Evolutionary conservation across 495 filamentous ascomycete genomes (phyloP).

Genomic region (Xylaria palmicola): DNA sequence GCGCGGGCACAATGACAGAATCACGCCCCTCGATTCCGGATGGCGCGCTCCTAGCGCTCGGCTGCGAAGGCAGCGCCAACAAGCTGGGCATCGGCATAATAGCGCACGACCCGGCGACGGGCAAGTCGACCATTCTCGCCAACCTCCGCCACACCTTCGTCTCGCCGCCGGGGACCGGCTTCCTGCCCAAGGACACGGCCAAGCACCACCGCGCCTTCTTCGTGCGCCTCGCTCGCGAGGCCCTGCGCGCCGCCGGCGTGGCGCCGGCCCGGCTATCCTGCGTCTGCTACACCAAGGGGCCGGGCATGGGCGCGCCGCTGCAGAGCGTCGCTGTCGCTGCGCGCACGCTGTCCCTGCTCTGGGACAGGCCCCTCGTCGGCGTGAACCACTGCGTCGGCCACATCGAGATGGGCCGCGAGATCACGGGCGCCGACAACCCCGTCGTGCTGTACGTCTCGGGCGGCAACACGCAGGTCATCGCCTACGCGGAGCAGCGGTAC

Average conservation of each 20-base stretch:
- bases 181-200: constrained; percentile 94
- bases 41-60: constrained; percentile 66
- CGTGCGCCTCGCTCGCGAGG: constrained; percentile 72
- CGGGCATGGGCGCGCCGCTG: constrained; percentile 96
- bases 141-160: constrained; percentile 94
- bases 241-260: constrained; percentile 67
- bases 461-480: constrained; percentile 97
- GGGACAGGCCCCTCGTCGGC: constrained; percentile 82
- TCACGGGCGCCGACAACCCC: constrained; percentile 88
- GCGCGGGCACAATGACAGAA: constrained; percentile 1
- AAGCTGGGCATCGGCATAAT: constrained; percentile 96
- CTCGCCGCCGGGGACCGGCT: constrained; percentile 89
- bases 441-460: constrained; percentile 95
- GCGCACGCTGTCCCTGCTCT: constrained; percentile 77
- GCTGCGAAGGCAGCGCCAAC: constrained; percentile 96
- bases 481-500: constrained; percentile 90
- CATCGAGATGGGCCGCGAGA: constrained; percentile 97
- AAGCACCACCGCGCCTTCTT: constrained; percentile 87
- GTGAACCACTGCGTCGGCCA: constrained; percentile 98
- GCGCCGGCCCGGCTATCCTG: constrained; percentile 67
- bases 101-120: constrained; percentile 63
- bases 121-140: constrained; percentile 73
- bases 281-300: constrained; percentile 93
- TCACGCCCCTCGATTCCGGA: constrained; percentile 7
- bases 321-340: constrained; percentile 84